Base-by-base conservation (phyloP, 257 asterid species). In the Ophiorrhiza pumila region DNA sequence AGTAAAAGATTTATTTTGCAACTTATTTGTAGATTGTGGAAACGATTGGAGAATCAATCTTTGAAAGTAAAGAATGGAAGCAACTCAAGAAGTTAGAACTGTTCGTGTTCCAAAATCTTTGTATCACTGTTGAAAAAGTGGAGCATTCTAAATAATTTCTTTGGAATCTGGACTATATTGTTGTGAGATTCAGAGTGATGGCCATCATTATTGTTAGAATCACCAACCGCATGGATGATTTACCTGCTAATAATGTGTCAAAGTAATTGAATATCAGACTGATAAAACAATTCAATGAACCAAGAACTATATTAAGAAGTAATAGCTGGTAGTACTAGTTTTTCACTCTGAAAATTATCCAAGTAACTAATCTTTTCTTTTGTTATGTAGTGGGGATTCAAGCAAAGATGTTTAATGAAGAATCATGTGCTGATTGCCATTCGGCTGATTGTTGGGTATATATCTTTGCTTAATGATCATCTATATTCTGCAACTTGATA, bases 371-470 rank as follows among this genome's bases (percentile, higher is more conserved):
- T 27, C 32, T 58, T 29, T 47, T 25, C 23, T 35, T n/a, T 12
- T 39, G 39, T 59, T 32, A 62, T 69, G 43, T 75, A 93, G 98
- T 93, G 97, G 98, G 98, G 94, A 80, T 74, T 93, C 73, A 23
- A 87, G 81, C 80, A 87, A 63, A 87, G 81, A 42, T 93, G 98
- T 79, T 89, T 93, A 86, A 91, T 89, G 96, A 87, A 83, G 53
- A 91, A 91, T 76, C 97, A 93, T 27, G 86, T 79, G 0, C 84
- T 88, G 91, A 86, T 91, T 81, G 39, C 77, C 74, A 74, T 87
- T 68, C 89, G 96, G 14, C 84, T 93, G 55, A 76, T 75, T 63
- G 83, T 87, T 13, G 98, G 98, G 98, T 91, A 84, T 25, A 63
- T 53, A 23, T 31, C 49, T 53, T 50, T 32, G 50, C 31, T 45